Percentiles rank a stretch among this genome's conserved stretches.
Evolutionary conservation across 768 basidiomycete species (phyloP).

Genomic region (Leccinum variicolor): DNA sequence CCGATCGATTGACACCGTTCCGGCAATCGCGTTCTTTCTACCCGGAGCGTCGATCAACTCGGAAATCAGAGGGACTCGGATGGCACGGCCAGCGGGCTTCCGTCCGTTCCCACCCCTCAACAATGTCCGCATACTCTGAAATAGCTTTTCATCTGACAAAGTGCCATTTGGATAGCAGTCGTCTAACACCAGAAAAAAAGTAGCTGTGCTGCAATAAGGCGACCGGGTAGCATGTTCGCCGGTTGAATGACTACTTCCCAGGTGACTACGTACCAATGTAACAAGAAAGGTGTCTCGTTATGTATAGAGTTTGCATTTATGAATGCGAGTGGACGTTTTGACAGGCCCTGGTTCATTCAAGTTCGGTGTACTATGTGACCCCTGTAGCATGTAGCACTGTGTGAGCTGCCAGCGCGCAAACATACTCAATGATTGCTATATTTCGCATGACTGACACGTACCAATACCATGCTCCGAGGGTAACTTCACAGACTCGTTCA

Average conservation of each 20-base stretch:
- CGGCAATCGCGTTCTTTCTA: background rate
- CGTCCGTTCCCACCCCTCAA: background rate
- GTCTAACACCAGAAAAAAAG: background rate
- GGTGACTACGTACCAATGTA: background rate
- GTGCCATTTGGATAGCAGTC: background rate
- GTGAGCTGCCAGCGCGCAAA: background rate
- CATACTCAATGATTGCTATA: background rate
- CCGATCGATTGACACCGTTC: background rate
- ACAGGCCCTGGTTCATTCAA: background rate
- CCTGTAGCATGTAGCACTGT: too few species aligned
- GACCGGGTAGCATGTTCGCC: background rate
- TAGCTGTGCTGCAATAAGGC: background rate
- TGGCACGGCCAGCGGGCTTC: background rate
- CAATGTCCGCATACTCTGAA: background rate
- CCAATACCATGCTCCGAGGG: background rate
- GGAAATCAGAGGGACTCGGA: background rate
- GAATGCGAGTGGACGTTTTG: background rate
- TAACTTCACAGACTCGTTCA: too few species aligned
- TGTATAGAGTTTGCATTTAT: background rate
- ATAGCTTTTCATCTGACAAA: background rate
- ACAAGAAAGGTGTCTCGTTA: background rate
- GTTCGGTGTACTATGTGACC: too few species aligned
- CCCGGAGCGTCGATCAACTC: background rate
- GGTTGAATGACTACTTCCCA: background rate
- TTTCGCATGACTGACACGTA: background rate